Evolutionary conservation across 2,329 filamentous ascomycete species (phyloP).

Genomic region (Phialocephala sp.): DNA sequence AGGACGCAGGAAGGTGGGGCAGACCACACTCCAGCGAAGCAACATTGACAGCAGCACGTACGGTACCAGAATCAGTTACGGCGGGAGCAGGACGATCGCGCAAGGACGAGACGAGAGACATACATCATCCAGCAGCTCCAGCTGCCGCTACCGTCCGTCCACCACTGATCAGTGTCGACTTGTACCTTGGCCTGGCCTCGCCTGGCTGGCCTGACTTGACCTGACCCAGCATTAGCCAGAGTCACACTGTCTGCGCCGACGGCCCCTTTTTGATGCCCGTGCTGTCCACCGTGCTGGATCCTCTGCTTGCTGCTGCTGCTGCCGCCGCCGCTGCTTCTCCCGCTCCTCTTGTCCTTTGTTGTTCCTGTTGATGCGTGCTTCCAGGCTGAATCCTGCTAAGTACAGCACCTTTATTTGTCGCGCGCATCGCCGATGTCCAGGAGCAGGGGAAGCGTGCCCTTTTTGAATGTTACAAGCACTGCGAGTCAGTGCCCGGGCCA

Average conservation of each 20-base stretch:
- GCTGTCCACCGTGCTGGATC: conserved; percentile 1
- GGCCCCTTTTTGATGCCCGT: conserved; percentile 5
- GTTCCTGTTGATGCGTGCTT: neutral
- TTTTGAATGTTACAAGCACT: neutral
- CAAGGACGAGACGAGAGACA: neutral
- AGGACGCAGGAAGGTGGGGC: conserved; percentile 26
- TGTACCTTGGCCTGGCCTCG: neutral
- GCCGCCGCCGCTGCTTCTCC: neutral
- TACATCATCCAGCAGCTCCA: neutral
- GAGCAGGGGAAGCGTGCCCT: conserved; percentile 5
- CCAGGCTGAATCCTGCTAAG: conserved; percentile 20
- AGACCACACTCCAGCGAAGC: conserved; percentile 6
- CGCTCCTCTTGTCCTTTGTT: neutral
- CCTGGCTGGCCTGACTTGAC: neutral
- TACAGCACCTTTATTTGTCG: conserved; percentile 5
- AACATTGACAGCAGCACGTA: conserved; percentile 5
- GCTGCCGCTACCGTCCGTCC: neutral
- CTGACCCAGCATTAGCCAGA: neutral
- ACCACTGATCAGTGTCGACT: neutral
- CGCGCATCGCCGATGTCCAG: conserved; percentile 18
- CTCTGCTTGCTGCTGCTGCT: neutral
- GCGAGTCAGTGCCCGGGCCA: conserved; percentile 16
- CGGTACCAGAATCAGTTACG: neutral
- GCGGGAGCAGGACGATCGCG: neutral
- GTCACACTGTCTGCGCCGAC: neutral